A percentile compares a stretch with the other conserved stretches of the same genome.
Conservation (phyloP, 2,329 filamentous ascomycete genomes). For the Coniochaeta sp. region DNA sequence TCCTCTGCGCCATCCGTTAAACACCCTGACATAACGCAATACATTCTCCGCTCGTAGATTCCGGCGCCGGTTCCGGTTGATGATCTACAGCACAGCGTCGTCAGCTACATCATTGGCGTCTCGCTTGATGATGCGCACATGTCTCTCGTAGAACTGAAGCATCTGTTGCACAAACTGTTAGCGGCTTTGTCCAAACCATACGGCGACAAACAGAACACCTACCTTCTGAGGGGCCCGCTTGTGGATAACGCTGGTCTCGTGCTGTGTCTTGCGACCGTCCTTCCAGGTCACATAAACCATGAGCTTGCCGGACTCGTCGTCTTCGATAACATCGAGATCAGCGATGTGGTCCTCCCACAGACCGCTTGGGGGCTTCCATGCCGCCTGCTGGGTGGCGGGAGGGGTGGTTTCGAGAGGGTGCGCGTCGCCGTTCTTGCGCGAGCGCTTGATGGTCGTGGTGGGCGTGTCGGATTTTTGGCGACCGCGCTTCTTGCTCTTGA, state of each 20-base stretch:
- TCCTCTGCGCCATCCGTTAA: neutral
- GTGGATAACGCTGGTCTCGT: constrained; percentile 61
- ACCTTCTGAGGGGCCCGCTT: constrained; percentile 74
- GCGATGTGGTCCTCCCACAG: constrained; percentile 71
- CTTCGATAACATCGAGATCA: constrained; percentile 65
- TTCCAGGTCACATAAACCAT: constrained; percentile 69
- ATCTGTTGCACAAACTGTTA: constrained; percentile 36
- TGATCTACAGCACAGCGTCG: neutral
- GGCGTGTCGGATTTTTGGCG: constrained; percentile 34
- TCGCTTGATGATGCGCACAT: constrained; percentile 46
- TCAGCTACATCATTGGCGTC: constrained; percentile 9
- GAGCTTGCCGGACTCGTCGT: constrained; percentile 50
- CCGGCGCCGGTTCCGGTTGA: too few species aligned
- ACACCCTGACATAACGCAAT: too few species aligned
- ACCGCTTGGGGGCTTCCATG: constrained; percentile 63
- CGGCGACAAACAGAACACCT: constrained; percentile 14
- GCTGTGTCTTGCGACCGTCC: constrained; percentile 66
- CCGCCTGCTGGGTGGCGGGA: constrained; percentile 32
- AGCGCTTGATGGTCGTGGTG: constrained; percentile 34
- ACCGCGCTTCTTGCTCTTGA: constrained; percentile 51
- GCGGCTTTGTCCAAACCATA: too few species aligned
- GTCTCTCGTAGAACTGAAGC: constrained; percentile 52
- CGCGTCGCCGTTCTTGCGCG: constrained; percentile 37
- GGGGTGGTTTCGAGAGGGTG: constrained; percentile 43
- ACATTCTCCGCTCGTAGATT: neutral